These are phyloP conservation scores for Lodderomyces theae DNA, from an alignment of 1,139 yeast genomes.

Conservation along the genomic window DNA sequence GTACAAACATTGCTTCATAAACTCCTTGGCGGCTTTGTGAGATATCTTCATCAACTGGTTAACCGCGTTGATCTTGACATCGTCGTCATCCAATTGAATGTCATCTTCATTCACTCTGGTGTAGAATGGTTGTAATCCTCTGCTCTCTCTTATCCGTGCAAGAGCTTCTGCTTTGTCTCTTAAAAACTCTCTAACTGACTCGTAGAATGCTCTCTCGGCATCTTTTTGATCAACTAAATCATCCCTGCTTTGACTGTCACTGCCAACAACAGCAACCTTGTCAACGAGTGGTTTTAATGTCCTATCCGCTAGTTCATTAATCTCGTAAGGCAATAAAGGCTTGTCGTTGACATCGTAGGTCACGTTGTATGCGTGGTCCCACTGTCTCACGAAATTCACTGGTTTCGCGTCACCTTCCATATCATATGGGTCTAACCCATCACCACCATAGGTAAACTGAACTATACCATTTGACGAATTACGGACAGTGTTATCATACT, in stretches of 20 bases:
- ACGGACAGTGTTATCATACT: slow-evolving; percentile 91
- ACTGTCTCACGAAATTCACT: slow-evolving; percentile 87
- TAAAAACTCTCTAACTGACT: slow-evolving; percentile 66
- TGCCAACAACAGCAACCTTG: slow-evolving; percentile 61
- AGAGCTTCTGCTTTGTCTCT: slow-evolving; percentile 54
- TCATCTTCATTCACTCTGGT: slow-evolving; percentile 36
- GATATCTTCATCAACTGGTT: slow-evolving; percentile 76
- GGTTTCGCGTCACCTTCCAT: slow-evolving; percentile 99
- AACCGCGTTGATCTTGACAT: slow-evolving; percentile 48
- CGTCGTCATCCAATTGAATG: slow-evolving; percentile 47
- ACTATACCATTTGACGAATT: slow-evolving; percentile 95
- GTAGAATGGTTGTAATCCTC: slow-evolving; percentile 38
- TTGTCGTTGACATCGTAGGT: slow-evolving; percentile 57
- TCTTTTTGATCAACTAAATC: slow-evolving; percentile 78
- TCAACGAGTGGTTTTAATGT: slow-evolving; percentile 62
- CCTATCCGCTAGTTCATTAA: slow-evolving; percentile 52
- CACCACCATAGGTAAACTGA: slow-evolving; percentile 98
- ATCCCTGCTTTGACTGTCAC: slow-evolving; percentile 38
- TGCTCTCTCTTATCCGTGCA: slow-evolving; percentile 55
- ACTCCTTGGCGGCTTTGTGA: slow-evolving; percentile 55
- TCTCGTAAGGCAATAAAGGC: slow-evolving; percentile 71
- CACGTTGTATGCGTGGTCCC: slow-evolving; percentile 86
- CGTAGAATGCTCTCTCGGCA: slow-evolving; percentile 81
- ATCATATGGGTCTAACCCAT: slow-evolving; percentile 95
- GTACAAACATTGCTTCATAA: slow-evolving; percentile 71